Conservation (phyloP, 2,329 filamentous ascomycete species). For the Akanthomyces dipterigenus region DNA sequence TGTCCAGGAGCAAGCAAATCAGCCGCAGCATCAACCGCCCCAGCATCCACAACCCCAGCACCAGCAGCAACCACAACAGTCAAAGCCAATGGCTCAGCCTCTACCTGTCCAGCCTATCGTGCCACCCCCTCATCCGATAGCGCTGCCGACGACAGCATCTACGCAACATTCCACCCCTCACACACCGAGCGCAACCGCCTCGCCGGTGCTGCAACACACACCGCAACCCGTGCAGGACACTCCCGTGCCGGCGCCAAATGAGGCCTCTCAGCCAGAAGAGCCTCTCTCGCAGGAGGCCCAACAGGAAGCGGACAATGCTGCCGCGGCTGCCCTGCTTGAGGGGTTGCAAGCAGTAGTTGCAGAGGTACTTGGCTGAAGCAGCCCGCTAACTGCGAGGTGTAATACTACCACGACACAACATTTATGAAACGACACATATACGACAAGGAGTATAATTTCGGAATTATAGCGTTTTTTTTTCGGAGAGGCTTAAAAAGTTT, state of each 20-base stretch:
- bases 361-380: constrained; percentile 14
- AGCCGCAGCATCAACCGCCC: constrained; percentile 6
- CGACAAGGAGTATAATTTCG: neutral
- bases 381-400: neutral
- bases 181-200: neutral
- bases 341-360: constrained; percentile 30
- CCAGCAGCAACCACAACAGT: constrained; percentile 15
- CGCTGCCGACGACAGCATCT: constrained; percentile 4
- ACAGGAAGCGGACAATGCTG: constrained; percentile 26
- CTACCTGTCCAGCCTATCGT: neutral
- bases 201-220: neutral
- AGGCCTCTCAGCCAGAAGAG: constrained; percentile 18
- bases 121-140: constrained; percentile 7
- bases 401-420: neutral
- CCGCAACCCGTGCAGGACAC: neutral
- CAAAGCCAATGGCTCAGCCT: constrained; percentile 4
- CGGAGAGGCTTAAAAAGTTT: neutral
- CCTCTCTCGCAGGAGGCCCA: constrained; percentile 18
- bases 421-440: neutral
- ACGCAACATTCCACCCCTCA: neutral
- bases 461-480: neutral
- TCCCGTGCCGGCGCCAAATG: constrained; percentile 11
- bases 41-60: constrained; percentile 9
- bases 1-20: neutral
- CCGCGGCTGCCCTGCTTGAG: constrained; percentile 28